Conservation (phyloP, 108 stramenopile genomes). For the Nitzschia putrida region DNA sequence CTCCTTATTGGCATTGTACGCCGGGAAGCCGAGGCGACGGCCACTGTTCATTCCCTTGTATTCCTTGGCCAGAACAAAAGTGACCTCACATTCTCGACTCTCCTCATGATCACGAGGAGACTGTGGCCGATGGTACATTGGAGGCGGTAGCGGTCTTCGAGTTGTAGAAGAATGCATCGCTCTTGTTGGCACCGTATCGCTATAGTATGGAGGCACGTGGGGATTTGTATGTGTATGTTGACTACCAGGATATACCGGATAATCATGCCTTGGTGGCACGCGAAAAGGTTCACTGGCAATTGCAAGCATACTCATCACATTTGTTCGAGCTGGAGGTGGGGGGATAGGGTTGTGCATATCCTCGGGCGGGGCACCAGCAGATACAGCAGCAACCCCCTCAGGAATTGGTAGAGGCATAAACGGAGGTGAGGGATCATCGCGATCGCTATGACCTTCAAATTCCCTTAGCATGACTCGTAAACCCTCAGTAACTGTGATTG, state of each 20-base stretch:
- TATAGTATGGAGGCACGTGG: neutral
- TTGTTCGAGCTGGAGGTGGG: too few relatives aligned
- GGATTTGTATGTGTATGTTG: neutral
- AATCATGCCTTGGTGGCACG: neutral
- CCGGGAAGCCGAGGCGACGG: slow-evolving; percentile 59
- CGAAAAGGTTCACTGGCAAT: neutral
- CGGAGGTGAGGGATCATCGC: slow-evolving; percentile 3
- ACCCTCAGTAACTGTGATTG: slow-evolving; percentile 41
- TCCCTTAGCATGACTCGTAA: slow-evolving; percentile 39
- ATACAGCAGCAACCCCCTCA: neutral
- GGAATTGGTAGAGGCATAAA: neutral
- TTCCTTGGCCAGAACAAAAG: slow-evolving; percentile 60
- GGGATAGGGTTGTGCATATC: too few relatives aligned
- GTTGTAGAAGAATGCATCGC: too few relatives aligned
- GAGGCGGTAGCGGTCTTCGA: slow-evolving; percentile 2
- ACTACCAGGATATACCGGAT: too few relatives aligned
- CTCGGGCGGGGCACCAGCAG: neutral
- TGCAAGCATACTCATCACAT: too few relatives aligned
- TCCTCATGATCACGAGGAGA: slow-evolving; percentile 1
- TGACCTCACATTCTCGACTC: slow-evolving; percentile 38
- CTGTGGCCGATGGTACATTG: neutral
- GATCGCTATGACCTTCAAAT: slow-evolving; percentile 34
- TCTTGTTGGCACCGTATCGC: neutral
- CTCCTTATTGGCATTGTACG: slow-evolving; percentile 51
- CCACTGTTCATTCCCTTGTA: slow-evolving; percentile 58